phyloP scores from a whole-genome alignment of 805 yeast genomes.

The Nakazawaea populi region DNA sequence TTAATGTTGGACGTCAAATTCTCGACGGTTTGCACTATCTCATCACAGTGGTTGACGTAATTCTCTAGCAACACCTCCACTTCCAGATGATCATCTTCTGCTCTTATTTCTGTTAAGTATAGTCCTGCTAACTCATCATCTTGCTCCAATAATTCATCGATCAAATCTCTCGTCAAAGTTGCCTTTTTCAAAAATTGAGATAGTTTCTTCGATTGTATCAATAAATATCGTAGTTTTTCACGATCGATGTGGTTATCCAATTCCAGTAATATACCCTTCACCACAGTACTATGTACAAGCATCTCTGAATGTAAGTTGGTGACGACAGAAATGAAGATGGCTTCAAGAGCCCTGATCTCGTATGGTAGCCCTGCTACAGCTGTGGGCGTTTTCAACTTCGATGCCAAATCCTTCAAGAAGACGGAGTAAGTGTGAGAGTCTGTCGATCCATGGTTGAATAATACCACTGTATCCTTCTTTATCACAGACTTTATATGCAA shows the following conservation, averaged over 20 bases:
- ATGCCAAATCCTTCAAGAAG: constrained; percentile 37
- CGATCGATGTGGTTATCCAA: constrained; percentile 80
- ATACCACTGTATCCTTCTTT: constrained; percentile 43
- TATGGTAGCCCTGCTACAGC: constrained; percentile 53
- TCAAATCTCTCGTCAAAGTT: constrained; percentile 68
- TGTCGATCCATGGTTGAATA: constrained; percentile 42
- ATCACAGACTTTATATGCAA: constrained; percentile 47
- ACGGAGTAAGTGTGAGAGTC: constrained; percentile 37
- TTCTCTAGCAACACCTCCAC: constrained; percentile 88
- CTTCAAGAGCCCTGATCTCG: constrained; percentile 87
- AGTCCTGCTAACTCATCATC: constrained; percentile 84
- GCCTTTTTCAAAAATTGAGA: constrained; percentile 83
- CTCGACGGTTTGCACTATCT: constrained; percentile 86
- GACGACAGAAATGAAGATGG: constrained; percentile 75
- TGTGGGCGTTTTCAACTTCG: constrained; percentile 28
- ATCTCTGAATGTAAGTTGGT: constrained; percentile 78
- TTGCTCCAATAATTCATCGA: constrained; percentile 80
- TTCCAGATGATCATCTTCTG: constrained; percentile 72
- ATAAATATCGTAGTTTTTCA: constrained; percentile 66
- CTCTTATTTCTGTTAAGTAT: constrained; percentile 60
- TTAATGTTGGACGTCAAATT: constrained; percentile 74
- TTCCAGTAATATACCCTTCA: constrained; percentile 67
- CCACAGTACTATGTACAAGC: constrained; percentile 74
- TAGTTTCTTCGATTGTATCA: constrained; percentile 80
- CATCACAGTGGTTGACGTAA: constrained; percentile 86